These are phyloP conservation scores for Trichoderma endophyticum DNA, from an alignment of 2,329 filamentous ascomycete genomes.

Conservation along the genomic window DNA sequence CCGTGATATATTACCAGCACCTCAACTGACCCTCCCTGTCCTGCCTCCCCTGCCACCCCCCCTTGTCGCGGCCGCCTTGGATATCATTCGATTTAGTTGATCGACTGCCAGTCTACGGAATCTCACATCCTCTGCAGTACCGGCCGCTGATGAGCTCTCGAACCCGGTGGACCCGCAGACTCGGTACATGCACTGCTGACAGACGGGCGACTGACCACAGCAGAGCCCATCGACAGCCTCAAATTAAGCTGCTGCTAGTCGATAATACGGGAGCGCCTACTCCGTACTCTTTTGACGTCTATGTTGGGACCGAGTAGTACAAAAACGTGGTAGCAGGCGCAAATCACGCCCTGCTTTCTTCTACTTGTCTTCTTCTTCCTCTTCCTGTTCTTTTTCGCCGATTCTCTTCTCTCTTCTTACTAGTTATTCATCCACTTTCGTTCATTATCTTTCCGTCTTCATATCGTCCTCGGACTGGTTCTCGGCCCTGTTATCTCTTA, in stretches of 20 bases:
- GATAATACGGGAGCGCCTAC: neutral
- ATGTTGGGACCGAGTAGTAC: neutral
- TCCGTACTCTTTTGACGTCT: neutral
- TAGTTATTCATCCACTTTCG: neutral
- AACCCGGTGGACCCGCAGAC: constrained; percentile 7
- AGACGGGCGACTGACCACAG: constrained; percentile 19
- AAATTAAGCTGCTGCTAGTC: neutral
- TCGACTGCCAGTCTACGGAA: neutral
- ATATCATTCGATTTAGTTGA: constrained; percentile 10
- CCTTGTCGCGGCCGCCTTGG: neutral
- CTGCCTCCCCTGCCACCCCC: neutral
- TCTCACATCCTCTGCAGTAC: constrained; percentile 5
- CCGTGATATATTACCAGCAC: constrained; percentile 9
- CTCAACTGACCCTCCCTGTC: neutral
- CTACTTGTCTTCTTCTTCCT: neutral
- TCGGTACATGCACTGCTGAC: constrained; percentile 18
- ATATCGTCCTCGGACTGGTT: neutral
- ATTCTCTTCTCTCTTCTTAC: neutral
- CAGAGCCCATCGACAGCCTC: constrained; percentile 16
- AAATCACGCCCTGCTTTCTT: neutral
- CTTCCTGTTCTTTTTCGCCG: neutral
- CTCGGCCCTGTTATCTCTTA: neutral
- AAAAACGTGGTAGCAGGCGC: constrained; percentile 2
- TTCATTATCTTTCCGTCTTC: neutral
- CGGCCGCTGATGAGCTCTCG: neutral